Evolutionary conservation across 768 basidiomycete species (phyloP), one percentile per base, ranked within the genome.

Genomic region (Lyophyllum shimeji): DNA sequence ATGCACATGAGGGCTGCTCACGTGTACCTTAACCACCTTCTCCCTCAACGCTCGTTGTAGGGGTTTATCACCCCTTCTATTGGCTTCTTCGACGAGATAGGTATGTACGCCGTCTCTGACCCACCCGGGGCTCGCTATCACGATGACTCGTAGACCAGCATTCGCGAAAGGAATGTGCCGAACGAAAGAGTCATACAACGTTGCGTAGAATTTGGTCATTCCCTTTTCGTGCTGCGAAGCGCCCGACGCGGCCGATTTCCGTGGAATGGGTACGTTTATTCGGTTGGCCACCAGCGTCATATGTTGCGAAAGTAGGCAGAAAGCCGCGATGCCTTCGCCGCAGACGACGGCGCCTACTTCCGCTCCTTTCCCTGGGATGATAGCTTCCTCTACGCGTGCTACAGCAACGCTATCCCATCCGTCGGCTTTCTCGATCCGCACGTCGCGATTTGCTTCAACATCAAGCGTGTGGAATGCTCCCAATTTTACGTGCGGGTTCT

Each of bases 41-140:
- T 90, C 86, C 53, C 87, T 85, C 62, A 87, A 61, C 0, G 88
- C 86, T 56, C 82, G 81, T 33, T 91, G 76, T n/a, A 99, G 69
- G 0, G 80, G 63, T 69, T 97, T 98, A 71, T 98, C 95, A 4
- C 85, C 85, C 50, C 89, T 85, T 55, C 78, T 80, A 6, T 79
- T 79, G 0, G 97, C 93, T 72, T 98, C 93, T 13, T 81, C 78
- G 60, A 93, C 76, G 69, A 98, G 82, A 69, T 86, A 89, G 55
- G 93, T 89, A 66, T 85, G 86, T 7, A 98, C 90, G 0, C 88
- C 77, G 62, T 99, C 97, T 65, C 90, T 82, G 7, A 95, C 88
- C 87, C 98, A 99, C 0, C 97, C 97, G 7, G 97, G 97, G 61
- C 92, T 95, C 5, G 97, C 97, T 65, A 99, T 89, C 46, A 99